phyloP scores from a whole-genome alignment of 177 flowering plant species.

The Vitis hybrid region DNA sequence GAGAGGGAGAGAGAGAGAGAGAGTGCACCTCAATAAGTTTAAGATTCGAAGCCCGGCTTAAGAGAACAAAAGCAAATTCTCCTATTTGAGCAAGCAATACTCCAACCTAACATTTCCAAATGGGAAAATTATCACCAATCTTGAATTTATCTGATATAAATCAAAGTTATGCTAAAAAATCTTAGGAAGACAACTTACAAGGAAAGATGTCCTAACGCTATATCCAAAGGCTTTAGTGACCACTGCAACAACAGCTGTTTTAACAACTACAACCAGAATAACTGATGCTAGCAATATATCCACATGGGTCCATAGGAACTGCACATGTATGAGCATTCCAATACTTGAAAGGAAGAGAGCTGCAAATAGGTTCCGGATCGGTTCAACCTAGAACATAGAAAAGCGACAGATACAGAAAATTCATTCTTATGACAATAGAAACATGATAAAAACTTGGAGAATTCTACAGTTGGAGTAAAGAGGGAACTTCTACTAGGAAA shows the following conservation, averaged over 20 bases:
- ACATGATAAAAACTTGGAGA: not conserved
- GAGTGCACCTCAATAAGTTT: slow-evolving; percentile 78
- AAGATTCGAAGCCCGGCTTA: slow-evolving; percentile 96
- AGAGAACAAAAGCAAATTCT: slow-evolving; percentile 94
- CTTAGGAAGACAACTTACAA: slow-evolving; percentile 46
- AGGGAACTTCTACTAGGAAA: no score
- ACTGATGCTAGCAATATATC: slow-evolving; percentile 95
- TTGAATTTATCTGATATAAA: not conserved
- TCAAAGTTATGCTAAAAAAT: not conserved
- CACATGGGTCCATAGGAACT: slow-evolving; percentile 95
- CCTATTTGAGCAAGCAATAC: slow-evolving; percentile 93
- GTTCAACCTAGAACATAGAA: slow-evolving; percentile 76
- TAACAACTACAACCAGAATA: slow-evolving; percentile 77
- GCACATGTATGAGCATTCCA: slow-evolving; percentile 97
- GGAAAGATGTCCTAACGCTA: slow-evolving; percentile 61
- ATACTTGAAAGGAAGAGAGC: slow-evolving; percentile 97
- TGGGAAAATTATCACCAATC: not conserved
- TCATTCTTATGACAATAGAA: not conserved
- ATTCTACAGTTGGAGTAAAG: not conserved
- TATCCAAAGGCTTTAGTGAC: slow-evolving; percentile 88
- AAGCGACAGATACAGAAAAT: not conserved
- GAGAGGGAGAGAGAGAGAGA: slow-evolving; percentile 16
- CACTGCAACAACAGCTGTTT: slow-evolving; percentile 64
- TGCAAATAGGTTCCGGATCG: slow-evolving; percentile 94
- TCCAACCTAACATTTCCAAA: slow-evolving; percentile 61